phyloP scores from a whole-genome alignment of 1,284 basidiomycete species.

The Cerioporus squamosus region DNA sequence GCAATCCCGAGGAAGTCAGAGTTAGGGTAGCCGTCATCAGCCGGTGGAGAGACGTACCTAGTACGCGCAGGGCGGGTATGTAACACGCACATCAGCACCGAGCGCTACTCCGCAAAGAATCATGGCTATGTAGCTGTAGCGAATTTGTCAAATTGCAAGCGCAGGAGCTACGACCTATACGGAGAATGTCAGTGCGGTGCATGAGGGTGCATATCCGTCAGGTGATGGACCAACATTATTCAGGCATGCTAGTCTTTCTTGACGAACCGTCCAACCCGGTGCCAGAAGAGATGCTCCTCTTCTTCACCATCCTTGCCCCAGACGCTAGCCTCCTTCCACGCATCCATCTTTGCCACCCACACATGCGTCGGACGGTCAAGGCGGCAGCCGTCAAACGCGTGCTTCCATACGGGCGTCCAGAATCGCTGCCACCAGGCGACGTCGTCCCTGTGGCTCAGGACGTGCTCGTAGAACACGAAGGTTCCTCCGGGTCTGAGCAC shows the following conservation, averaged over 20 bases:
- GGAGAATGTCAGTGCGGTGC: too few species aligned
- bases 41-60: too few species aligned
- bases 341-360: conserved; percentile 49
- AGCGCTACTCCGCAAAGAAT: too few species aligned
- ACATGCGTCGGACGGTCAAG: conserved; percentile 56
- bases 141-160: too few species aligned
- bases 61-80: too few species aligned
- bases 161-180: too few species aligned
- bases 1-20: too few species aligned
- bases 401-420: conserved; percentile 69
- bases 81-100: too few species aligned
- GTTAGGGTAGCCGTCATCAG: too few species aligned
- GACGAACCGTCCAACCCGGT: conserved; percentile 56
- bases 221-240: not conserved
- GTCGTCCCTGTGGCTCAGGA: conserved; percentile 49
- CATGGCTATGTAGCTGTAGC: too few species aligned
- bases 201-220: too few species aligned
- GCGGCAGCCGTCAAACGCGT: conserved; percentile 25
- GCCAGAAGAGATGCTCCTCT: conserved; percentile 60
- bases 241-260: conserved; percentile 36
- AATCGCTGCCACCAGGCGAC: conserved; percentile 70
- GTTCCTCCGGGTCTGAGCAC: conserved; percentile 63
- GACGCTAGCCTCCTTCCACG: conserved; percentile 46
- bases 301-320: conserved; percentile 49
- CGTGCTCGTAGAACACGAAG: conserved; percentile 70